A percentile compares a stretch with the other conserved stretches of the same genome.
Conservation (phyloP, 176 grass and related monocot genomes). For the Saccharum officinarum region DNA sequence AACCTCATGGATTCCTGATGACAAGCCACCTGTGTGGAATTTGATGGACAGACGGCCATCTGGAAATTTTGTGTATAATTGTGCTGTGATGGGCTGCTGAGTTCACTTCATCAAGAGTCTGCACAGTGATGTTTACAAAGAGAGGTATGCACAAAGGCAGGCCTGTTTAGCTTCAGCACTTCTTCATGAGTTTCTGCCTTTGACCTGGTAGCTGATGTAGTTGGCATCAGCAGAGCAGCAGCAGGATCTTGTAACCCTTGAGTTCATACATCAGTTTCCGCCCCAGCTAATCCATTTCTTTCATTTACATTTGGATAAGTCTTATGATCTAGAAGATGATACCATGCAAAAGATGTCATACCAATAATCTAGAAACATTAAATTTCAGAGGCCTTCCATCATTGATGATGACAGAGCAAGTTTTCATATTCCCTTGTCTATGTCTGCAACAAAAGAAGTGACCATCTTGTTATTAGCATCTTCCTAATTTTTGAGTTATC, state of each 20-base stretch:
- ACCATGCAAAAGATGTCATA: slow-evolving; percentile 41
- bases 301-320: slow-evolving; percentile 44
- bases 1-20: slow-evolving; percentile 74
- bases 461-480: background rate
- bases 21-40: slow-evolving; percentile 54
- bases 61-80: slow-evolving; percentile 88
- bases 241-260: slow-evolving; percentile 37
- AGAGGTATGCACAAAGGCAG: slow-evolving; percentile 32
- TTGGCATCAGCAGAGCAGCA: slow-evolving; percentile 33
- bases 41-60: slow-evolving; percentile 62
- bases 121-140: slow-evolving; percentile 3
- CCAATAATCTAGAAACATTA: slow-evolving; percentile 44
- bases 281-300: slow-evolving; percentile 46
- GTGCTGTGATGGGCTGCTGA: slow-evolving; percentile 93
- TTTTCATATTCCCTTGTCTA: slow-evolving; percentile 14
- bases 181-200: slow-evolving; percentile 33
- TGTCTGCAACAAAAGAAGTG: slow-evolving; percentile 13
- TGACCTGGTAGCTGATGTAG: slow-evolving; percentile 26
- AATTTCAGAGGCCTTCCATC: slow-evolving; percentile 34
- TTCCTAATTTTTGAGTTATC: slow-evolving; percentile 1
- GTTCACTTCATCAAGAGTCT: slow-evolving; percentile 27
- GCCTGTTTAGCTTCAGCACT: slow-evolving; percentile 23
- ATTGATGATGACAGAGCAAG: slow-evolving; percentile 32
- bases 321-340: slow-evolving; percentile 46
- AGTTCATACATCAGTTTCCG: slow-evolving; percentile 27